Evolutionary conservation across 805 yeast genomes (phyloP).

Genomic region (Kuraishia borneana): DNA sequence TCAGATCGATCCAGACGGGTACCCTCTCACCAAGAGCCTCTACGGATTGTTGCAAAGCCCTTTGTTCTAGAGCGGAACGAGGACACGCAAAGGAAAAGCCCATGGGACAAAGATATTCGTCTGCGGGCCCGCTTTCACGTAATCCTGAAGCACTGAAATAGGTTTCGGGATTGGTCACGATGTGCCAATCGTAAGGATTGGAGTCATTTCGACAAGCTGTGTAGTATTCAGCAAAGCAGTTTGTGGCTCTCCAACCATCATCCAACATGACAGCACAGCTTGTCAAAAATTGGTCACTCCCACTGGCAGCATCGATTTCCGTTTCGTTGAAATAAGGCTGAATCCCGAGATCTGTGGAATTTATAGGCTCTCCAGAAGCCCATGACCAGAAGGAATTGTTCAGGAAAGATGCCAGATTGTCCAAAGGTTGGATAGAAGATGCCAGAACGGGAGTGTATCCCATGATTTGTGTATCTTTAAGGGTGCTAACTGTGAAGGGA

Average conservation of each 20-base stretch:
- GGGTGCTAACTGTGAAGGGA: constrained; percentile 26
- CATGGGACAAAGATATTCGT: constrained; percentile 19
- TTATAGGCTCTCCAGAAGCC: constrained; percentile 44
- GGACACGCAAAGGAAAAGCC: constrained; percentile 35
- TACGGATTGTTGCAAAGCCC: constrained; percentile 10
- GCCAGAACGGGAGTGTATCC: constrained; percentile 64
- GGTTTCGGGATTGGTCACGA: constrained; percentile 18
- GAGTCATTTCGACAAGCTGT: constrained; percentile 43
- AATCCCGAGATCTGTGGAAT: background rate
- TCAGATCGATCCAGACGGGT: constrained; percentile 69
- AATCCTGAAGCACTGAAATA: constrained; percentile 32
- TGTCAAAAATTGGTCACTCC: constrained; percentile 14
- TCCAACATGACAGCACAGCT: constrained; percentile 27
- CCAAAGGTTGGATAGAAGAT: constrained; percentile 16
- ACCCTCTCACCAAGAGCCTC: constrained; percentile 1
- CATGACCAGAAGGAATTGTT: constrained; percentile 60
- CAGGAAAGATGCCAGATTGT: constrained; percentile 19
- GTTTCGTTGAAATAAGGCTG: background rate
- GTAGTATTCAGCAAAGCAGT: constrained; percentile 26
- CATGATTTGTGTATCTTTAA: constrained; percentile 29
- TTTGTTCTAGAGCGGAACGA: constrained; percentile 33
- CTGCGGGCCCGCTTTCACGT: background rate
- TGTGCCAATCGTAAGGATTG: constrained; percentile 30
- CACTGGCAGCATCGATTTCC: background rate
- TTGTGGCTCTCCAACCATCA: constrained; percentile 1